phyloP scores from a whole-genome alignment of 2,329 filamentous ascomycete species.

The Penicillium sp. region DNA sequence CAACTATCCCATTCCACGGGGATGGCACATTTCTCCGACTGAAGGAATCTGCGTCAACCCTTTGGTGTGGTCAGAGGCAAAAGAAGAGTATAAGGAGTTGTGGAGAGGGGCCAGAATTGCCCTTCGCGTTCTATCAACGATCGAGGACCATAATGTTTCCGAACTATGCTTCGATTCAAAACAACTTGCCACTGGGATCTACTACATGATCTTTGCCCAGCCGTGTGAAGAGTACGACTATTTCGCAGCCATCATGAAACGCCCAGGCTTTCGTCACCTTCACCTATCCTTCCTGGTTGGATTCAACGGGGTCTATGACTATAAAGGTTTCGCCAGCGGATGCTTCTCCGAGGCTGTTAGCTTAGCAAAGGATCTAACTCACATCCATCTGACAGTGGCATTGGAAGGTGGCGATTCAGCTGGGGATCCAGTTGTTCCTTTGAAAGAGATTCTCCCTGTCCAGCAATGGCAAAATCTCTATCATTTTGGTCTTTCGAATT shows the following conservation, averaged over 20 bases:
- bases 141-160: slow-evolving; percentile 27
- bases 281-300: slow-evolving; percentile 22
- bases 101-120: slow-evolving; percentile 39
- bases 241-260: slow-evolving; percentile 24
- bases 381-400: too few relatives aligned
- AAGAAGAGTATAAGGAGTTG: slow-evolving; percentile 17
- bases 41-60: neutral
- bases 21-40: too few relatives aligned
- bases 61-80: slow-evolving; percentile 4
- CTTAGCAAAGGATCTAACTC: neutral
- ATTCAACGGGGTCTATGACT: neutral
- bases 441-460: slow-evolving; percentile 6
- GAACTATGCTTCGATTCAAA: slow-evolving; percentile 41
- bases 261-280: slow-evolving; percentile 31
- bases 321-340: slow-evolving; percentile 6
- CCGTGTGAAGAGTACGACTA: slow-evolving; percentile 29
- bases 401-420: too few relatives aligned
- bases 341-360: slow-evolving; percentile 6
- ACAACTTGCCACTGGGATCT: slow-evolving; percentile 35
- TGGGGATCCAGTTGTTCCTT: too few relatives aligned
- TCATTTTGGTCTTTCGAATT: slow-evolving; percentile 9
- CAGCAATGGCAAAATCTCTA: slow-evolving; percentile 11
- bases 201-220: slow-evolving; percentile 24
- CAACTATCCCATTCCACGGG: too few relatives aligned
- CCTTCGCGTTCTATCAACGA: slow-evolving; percentile 28